Base-by-base conservation (phyloP, 805 yeast species). In the Ogataea wickerhamii region DNA sequence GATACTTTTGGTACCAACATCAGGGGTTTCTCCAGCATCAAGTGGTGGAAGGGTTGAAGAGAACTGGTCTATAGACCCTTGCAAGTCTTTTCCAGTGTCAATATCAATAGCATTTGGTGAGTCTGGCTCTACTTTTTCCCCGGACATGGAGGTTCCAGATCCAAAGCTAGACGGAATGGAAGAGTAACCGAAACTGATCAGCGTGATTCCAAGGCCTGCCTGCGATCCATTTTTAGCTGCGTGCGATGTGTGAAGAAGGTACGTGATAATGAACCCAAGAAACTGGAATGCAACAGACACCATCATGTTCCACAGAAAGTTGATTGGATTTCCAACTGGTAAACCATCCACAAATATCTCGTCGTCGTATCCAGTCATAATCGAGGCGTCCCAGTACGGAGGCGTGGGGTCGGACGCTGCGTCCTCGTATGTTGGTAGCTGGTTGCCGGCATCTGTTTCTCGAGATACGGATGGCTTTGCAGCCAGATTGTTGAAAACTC, bases 201-300 rank as follows among this genome's bases (percentile, higher is more conserved):
- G 74, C 0, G 96, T 87, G 43, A 85, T 56, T 2, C 98, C 98
- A 40, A 93, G 65, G 0, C 98, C 98, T 14, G 91, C 84, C 44
- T 95, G 70, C 2, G 97, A 82, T 3, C 98, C 98, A 54, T 89
- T 89, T 57, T 87, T 87, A 4, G 97, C 95, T 4, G 98, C 97
- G 58, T 93, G 98, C 2, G 97, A 86, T 1, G 98, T 91, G 62
- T 93, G 98, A 38, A 93, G 68, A 31, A 91, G 66, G 57, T 89
- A 93, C 6, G 98, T 89, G 38, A 91, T 70, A 28, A 93, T 70
- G 63, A 93, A 93, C 3, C 98, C 98, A 22, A 91, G 82, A 58
- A 85, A 86, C 62, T 91, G 96, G 68, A 93, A 93, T 28, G 94
- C 82, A n/a, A 87, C 73, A 18, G 95, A 80, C 2, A 93, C 94